Conservation (phyloP, 108 stramenopile species). For the Cylindrotheca fusiformis region DNA sequence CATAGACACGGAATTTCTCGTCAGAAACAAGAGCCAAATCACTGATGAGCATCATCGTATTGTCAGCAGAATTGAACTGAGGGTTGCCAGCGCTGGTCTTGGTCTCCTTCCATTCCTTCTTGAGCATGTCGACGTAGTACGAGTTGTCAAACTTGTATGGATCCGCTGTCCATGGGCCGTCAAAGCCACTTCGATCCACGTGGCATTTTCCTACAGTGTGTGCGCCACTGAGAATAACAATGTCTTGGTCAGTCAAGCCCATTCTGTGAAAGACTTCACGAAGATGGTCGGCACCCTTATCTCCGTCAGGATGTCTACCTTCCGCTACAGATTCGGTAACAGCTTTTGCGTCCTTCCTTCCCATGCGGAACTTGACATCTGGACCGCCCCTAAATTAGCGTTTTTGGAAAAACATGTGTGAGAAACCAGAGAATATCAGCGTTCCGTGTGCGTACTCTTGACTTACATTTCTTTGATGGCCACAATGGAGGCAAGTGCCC, state of each 20-base stretch:
- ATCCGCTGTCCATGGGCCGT: constrained; percentile 62
- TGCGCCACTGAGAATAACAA: constrained; percentile 90
- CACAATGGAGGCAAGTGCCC: constrained; percentile 67
- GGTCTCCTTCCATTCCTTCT: not conserved
- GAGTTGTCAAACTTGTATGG: constrained; percentile 85
- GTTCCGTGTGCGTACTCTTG: not conserved
- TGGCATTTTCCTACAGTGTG: constrained; percentile 82
- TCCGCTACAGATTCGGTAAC: constrained; percentile 41
- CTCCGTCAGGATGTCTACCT: constrained; percentile 81
- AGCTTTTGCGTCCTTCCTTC: constrained; percentile 49
- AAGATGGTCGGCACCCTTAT: constrained; percentile 74
- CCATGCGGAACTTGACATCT: constrained; percentile 52
- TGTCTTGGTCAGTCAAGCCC: constrained; percentile 93
- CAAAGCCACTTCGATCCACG: constrained; percentile 7
- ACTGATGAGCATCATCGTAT: constrained; percentile 75
- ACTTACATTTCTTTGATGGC: constrained; percentile 40
- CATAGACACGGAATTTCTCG: constrained; percentile 61
- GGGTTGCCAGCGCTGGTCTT: constrained; percentile 46
- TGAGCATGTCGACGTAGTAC: constrained; percentile 48
- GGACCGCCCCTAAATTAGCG: constrained; percentile 54
- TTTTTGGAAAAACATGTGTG: too few relatives aligned
- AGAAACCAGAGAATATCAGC: not conserved
- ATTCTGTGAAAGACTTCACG: constrained; percentile 94
- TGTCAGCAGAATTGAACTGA: constrained; percentile 40
- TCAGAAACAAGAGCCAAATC: constrained; percentile 79